Percentiles rank a stretch among this genome's conserved stretches.
Evolutionary conservation across 345 rosid genomes (phyloP).

Genomic region (Citrus medica): DNA sequence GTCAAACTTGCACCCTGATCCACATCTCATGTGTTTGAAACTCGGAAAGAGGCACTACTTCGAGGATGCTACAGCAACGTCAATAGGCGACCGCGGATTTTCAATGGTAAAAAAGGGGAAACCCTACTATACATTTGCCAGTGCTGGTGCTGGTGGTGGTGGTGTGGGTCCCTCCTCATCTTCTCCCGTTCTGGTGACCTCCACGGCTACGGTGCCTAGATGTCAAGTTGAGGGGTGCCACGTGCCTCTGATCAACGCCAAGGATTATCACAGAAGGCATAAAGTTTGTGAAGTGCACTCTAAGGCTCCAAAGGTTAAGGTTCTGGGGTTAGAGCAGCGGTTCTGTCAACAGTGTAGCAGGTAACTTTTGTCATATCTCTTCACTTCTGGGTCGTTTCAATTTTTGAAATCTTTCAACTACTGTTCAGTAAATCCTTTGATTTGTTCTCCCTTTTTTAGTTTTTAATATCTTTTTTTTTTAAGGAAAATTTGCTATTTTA

Average conservation of each 20-base stretch:
- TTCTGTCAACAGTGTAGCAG: conserved; percentile 96
- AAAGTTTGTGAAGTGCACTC: conserved; percentile 83
- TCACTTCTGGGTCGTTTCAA: background rate
- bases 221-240: conserved; percentile 85
- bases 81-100: conserved; percentile 10
- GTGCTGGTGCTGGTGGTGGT: conserved; percentile 4
- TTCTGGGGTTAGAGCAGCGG: conserved; percentile 66
- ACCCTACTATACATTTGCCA: conserved; percentile 13
- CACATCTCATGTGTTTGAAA: conserved; percentile 49
- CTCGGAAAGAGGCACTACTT: conserved; percentile 58
- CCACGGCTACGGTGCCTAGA: conserved; percentile 34
- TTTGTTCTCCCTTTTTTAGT: background rate
- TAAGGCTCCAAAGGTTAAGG: conserved; percentile 62
- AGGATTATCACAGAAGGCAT: conserved; percentile 77
- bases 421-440: background rate
- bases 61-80: conserved; percentile 27
- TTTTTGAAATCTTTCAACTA: background rate
- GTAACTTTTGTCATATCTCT: conserved; percentile 23
- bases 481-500: background rate
- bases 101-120: conserved; percentile 33
- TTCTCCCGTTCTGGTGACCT: conserved; percentile 6
- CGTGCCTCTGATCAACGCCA: conserved; percentile 49
- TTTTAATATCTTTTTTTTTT: background rate
- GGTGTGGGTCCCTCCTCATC: conserved; percentile 18
- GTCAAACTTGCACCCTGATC: conserved; percentile 37